Conservation (phyloP, 352 stramenopile genomes). For the Pilasporangium apinafurcum region DNA sequence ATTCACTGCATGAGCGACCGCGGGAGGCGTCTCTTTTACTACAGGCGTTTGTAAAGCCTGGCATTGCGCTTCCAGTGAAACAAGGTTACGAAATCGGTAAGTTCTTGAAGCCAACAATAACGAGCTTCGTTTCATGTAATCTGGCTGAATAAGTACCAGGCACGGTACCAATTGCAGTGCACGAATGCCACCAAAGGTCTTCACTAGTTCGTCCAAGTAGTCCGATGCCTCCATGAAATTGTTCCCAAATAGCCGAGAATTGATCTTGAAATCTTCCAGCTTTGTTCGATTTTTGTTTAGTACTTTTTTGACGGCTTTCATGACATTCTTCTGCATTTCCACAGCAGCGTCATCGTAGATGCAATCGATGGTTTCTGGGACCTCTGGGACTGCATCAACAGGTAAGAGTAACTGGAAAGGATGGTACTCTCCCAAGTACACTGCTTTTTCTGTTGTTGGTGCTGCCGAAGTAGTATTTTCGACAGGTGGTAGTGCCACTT, state of each 20-base stretch:
- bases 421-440: slow-evolving; percentile 17
- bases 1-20: not conserved
- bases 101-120: slow-evolving; percentile 45
- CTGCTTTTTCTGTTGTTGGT: not conserved
- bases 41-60: slow-evolving; percentile 6
- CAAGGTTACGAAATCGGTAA: slow-evolving; percentile 40
- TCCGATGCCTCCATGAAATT: slow-evolving; percentile 71
- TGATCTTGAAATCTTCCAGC: slow-evolving; percentile 80
- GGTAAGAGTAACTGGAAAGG: slow-evolving; percentile 48
- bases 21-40: not conserved
- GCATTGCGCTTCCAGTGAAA: slow-evolving; percentile 24
- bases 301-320: slow-evolving; percentile 65
- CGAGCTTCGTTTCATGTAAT: slow-evolving; percentile 44
- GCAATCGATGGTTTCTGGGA: slow-evolving; percentile 47
- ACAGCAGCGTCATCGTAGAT: slow-evolving; percentile 54
- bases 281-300: slow-evolving; percentile 47
- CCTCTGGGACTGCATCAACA: slow-evolving; percentile 27
- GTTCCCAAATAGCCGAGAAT: slow-evolving; percentile 67
- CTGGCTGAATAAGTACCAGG: slow-evolving; percentile 55
- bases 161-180: slow-evolving; percentile 61
- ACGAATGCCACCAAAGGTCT: slow-evolving; percentile 46
- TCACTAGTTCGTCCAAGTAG: slow-evolving; percentile 60
- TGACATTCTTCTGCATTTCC: slow-evolving; percentile 68
- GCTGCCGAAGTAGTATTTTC: not conserved
- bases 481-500: not conserved